Conservation (phyloP, 2,329 filamentous ascomycete species). For the Fusarium sp. region DNA sequence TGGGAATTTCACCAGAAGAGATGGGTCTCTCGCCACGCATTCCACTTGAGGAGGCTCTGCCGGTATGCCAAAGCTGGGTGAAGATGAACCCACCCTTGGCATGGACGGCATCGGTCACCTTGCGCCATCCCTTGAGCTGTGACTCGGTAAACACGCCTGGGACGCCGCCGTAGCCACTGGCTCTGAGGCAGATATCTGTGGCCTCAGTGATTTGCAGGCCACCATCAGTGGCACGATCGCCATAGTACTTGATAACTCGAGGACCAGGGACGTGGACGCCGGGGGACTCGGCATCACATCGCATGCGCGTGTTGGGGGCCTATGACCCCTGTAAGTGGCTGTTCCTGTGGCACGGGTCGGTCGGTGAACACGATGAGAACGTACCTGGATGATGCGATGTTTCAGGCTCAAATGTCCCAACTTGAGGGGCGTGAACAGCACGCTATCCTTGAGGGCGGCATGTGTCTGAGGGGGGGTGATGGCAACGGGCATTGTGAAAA, state of each 20-base stretch:
- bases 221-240: slow-evolving; percentile 50
- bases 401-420: slow-evolving; percentile 49
- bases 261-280: slow-evolving; percentile 50
- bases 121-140: slow-evolving; percentile 47
- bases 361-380: not conserved
- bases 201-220: slow-evolving; percentile 48
- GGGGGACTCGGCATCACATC: slow-evolving; percentile 46
- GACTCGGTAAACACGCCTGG: slow-evolving; percentile 47
- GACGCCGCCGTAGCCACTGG: slow-evolving; percentile 47
- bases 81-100: slow-evolving; percentile 60
- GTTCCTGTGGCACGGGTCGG: not conserved
- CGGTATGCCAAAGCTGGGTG: slow-evolving; percentile 72
- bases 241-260: slow-evolving; percentile 46
- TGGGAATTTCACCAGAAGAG: slow-evolving; percentile 46
- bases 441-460: slow-evolving; percentile 42
- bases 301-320: slow-evolving; percentile 42
- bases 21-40: slow-evolving; percentile 39
- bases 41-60: slow-evolving; percentile 60
- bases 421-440: slow-evolving; percentile 51
- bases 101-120: slow-evolving; percentile 45
- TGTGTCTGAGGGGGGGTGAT: slow-evolving; percentile 33
- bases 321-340: not conserved
- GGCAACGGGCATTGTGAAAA: slow-evolving; percentile 49
- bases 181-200: slow-evolving; percentile 47
- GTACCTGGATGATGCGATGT: slow-evolving; percentile 53